A percentile compares a stretch with the other conserved stretches of the same genome.
Evolutionary conservation across 2,329 filamentous ascomycete genomes (phyloP).

Genomic region (Ascosphaera pollenicola): DNA sequence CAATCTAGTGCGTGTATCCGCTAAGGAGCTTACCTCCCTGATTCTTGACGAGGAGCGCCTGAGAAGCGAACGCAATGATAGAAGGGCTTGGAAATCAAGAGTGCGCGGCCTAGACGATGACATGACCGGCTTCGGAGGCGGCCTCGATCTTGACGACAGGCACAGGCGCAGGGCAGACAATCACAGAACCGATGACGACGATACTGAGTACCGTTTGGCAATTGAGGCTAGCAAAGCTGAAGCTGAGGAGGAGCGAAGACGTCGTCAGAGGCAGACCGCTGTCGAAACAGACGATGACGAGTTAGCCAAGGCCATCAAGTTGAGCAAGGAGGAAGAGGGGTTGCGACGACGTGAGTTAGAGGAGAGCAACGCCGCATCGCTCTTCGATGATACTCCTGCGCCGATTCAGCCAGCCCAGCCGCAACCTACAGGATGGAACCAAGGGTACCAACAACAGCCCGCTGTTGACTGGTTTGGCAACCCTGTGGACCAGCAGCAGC

Average conservation of each 20-base stretch:
- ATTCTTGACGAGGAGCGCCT: conserved; percentile 87
- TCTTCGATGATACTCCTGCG: conserved; percentile 62
- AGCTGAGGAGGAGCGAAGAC: conserved; percentile 67
- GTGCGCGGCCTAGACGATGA: conserved; percentile 81
- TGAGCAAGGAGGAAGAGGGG: conserved; percentile 82
- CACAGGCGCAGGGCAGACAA: conserved; percentile 26
- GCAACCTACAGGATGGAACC: conserved; percentile 77
- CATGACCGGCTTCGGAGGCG: conserved; percentile 22
- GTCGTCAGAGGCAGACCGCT: conserved; percentile 33
- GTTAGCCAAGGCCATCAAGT: conserved; percentile 77
- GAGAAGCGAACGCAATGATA: conserved; percentile 70
- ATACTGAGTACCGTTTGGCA: conserved; percentile 73
- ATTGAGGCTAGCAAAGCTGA: conserved; percentile 90
- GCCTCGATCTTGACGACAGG: conserved; percentile 17
- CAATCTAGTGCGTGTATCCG: conserved; percentile 62
- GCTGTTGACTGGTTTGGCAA: conserved; percentile 97
- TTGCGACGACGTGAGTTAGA: conserved; percentile 69
- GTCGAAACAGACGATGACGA: conserved; percentile 65
- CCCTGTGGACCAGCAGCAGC: conserved; percentile 56
- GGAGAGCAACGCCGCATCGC: conserved; percentile 56
- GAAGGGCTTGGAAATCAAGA: conserved; percentile 90
- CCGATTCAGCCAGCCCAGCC: conserved; percentile 41
- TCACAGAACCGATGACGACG: conserved; percentile 49
- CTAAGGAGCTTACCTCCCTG: conserved; percentile 82
- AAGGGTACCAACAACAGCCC: conserved; percentile 91